These are phyloP conservation scores for Cryphonectria parasitica DNA, from an alignment of 2,329 filamentous ascomycete species.

Conservation along the genomic window DNA sequence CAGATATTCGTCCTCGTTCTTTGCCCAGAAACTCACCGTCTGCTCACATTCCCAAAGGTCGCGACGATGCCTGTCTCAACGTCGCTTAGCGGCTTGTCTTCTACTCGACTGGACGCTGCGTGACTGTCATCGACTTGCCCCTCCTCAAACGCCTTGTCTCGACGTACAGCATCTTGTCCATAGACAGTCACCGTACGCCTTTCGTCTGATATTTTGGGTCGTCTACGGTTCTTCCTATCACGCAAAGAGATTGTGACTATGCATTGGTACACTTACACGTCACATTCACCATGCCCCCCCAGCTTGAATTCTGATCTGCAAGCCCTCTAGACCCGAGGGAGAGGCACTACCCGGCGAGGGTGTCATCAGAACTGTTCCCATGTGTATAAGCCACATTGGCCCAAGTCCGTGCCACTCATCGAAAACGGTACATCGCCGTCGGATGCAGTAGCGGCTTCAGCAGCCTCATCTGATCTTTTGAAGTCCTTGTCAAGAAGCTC, in stretches of 20 bases:
- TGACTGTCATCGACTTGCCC: neutral
- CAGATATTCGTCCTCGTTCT: neutral
- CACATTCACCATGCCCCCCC: neutral
- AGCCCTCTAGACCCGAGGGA: neutral
- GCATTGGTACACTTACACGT: slow-evolving; percentile 4
- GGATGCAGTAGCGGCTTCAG: slow-evolving; percentile 9
- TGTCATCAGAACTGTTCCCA: neutral
- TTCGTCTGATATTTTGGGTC: neutral
- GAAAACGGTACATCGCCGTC: neutral
- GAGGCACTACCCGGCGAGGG: neutral
- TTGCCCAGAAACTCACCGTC: neutral
- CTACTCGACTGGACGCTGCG: neutral
- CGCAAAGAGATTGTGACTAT: neutral
- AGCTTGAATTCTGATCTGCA: neutral
- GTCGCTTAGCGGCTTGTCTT: neutral
- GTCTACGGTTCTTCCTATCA: neutral
- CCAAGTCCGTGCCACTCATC: neutral
- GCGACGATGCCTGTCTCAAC: slow-evolving; percentile 2
- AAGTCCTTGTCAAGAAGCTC: neutral
- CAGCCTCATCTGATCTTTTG: slow-evolving; percentile 15
- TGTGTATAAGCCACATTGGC: slow-evolving; percentile 12
- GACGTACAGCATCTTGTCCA: neutral
- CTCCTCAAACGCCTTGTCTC: neutral
- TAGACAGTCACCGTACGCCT: neutral
- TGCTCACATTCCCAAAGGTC: neutral